Conservation (phyloP, 495 filamentous ascomycete genomes). For the Neurospora tetrasperma region DNA sequence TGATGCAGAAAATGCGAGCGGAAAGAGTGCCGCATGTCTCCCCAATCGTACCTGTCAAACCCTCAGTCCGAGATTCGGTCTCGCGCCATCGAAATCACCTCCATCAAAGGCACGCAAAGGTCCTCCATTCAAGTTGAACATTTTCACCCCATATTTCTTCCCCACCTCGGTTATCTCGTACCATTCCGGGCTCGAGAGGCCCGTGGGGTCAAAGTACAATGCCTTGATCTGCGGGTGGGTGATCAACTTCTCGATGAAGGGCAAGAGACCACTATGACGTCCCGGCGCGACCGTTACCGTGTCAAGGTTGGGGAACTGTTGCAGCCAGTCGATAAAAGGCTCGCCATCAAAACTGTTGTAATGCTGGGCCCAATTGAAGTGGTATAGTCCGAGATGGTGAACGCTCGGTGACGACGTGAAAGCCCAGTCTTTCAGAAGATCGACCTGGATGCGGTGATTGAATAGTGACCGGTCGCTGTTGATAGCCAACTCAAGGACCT, state of each 20-base stretch:
- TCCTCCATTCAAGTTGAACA: not conserved
- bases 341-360: conserved; percentile 10
- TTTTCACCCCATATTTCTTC: not conserved
- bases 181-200: not conserved
- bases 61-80: not conserved
- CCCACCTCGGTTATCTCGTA: not conserved
- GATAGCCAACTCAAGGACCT: conserved; percentile 14
- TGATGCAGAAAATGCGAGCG: not conserved
- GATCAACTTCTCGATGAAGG: conserved; percentile 10
- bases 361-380: conserved; percentile 16
- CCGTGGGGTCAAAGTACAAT: not conserved
- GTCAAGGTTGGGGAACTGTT: conserved; percentile 13
- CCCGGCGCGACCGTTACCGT: conserved; percentile 15
- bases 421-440: conserved; percentile 5
- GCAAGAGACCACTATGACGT: not conserved
- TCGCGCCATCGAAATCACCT: not conserved
- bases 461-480: not conserved
- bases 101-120: not conserved
- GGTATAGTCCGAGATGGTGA: conserved; percentile 14
- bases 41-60: not conserved
- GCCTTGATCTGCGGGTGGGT: conserved; percentile 6
- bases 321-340: conserved; percentile 17
- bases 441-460: not conserved
- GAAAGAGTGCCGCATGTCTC: not conserved
- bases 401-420: conserved; percentile 9